Evolutionary conservation across 768 basidiomycete genomes (phyloP), one percentile per base, ranked within the genome.

Genomic region (Psilocybe cubensis): DNA sequence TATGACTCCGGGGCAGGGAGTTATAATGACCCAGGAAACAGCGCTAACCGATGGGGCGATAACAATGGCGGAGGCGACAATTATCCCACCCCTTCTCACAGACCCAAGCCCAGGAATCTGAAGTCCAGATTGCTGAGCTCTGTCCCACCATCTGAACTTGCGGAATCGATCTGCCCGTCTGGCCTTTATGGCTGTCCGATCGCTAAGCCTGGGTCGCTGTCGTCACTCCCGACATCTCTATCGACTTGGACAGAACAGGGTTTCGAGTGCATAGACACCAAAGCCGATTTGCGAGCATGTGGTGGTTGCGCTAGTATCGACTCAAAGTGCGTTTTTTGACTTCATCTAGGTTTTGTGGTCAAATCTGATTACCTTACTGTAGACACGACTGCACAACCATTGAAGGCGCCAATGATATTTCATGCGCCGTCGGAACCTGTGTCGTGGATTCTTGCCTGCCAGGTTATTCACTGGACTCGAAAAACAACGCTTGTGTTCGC

Each of bases 301-400:
- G 56, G 60, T 41, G 60, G 60, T n/a, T 61, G 60, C 42, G 29
- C 60, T 8, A 57, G 56, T 31, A 52, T 61, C 20, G 51, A 61
- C 46, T 40, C 46, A 4, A 61, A 61, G 60, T 61, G 28, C 35
- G 60, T 50, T 40, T 21, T 45, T 40, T n/a, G 11, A 8, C 9
- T 21, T 25, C 2, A 1, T 31, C 18, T 35, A 14, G 6, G 11
- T 29, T 24, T 33, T 18, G 24, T 9, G 9, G 3, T n/a, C 18
- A n/a, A 14, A 3, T 60, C 24, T 45, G 14, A 44, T 33, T n/a
- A 21, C 5, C 45, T n/a, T 53, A 17, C 24, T 10, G n/a, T n/a
- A 61, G 60, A 35, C 47, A 61, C 38, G 60, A 61, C 23, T 61
- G 60, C 42, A 57, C 60, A 6, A n/a, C 44, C 11, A 61, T 61